Base-by-base conservation (phyloP, 306 rosid species). In the Vigna nakashimae region DNA sequence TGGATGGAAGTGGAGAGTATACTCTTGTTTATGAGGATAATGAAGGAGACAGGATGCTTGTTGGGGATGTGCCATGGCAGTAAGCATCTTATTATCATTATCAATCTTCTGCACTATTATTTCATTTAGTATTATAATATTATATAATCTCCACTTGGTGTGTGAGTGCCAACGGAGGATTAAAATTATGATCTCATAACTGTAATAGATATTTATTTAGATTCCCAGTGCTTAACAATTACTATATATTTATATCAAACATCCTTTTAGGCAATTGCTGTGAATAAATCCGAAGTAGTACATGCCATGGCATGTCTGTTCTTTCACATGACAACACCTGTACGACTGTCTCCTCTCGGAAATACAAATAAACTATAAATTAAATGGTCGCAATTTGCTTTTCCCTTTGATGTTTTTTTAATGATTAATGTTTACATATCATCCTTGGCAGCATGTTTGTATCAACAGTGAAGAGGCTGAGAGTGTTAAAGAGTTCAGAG, bases 61-160 rank as follows among this genome's bases (percentile, higher is more conserved):
- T 90, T 85, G 99, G 99, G 73, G 99, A 96, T 91, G 99, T 96
- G 80, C 99, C 99, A n/a, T 96, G 99, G 99, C 89, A 85, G 99
- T 96, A 96, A 90, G 99, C 90, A 86, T 87, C 88, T 85, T 63
- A 34, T 5, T 34, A 74, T 77, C 79, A 72, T 73, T 62, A 55
- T 64, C 65, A 38, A 71, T 85, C 79, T 57, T 75, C 71, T 82
- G 65, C 79, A 14, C 53, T 74, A 17, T 65, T 71, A 74, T 30
- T 46, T 64, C 5, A 70, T 84, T 84, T 20, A 42, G 46, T 65
- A 49, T 84, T 74, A 67, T 30, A 66, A 65, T 82, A 80, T 60
- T 78, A 64, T 66, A 80, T 82, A 76, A 30, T 72, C 65, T 5
- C 71, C 64, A 24, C 69, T 60, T 59, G 18, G 10, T 62, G 73